These are phyloP conservation scores for Phlebiopsis gigantea DNA, from an alignment of 768 basidiomycete genomes.

Conservation along the genomic window DNA sequence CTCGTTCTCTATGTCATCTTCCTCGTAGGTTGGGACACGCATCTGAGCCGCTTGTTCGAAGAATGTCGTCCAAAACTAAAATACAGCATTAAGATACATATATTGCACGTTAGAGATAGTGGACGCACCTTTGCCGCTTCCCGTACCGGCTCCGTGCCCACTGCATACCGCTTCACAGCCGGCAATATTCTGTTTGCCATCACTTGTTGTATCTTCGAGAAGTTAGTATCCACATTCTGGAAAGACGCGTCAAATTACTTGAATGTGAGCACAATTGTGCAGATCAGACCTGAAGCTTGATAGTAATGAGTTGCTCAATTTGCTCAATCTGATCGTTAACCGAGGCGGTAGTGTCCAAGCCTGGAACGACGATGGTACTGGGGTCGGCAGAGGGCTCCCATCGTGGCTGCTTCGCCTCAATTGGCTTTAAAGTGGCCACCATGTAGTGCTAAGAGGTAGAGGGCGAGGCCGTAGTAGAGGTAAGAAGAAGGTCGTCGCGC, in stretches of 20 bases:
- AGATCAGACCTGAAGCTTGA: constrained; percentile 71
- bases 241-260: not conserved
- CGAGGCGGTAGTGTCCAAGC: constrained; percentile 64
- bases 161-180: constrained; percentile 84
- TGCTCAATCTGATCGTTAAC: constrained; percentile 85
- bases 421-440: constrained; percentile 30
- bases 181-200: constrained; percentile 80
- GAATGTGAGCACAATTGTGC: not conserved
- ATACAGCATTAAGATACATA: not conserved
- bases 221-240: constrained; percentile 90
- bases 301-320: constrained; percentile 92
- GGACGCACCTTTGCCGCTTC: constrained; percentile 80
- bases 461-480: not conserved
- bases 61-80: constrained; percentile 94
- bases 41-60: constrained; percentile 92
- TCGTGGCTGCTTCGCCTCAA: constrained; percentile 57
- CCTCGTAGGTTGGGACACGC: constrained; percentile 69
- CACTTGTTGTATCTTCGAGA: constrained; percentile 82
- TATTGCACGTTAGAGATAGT: no score
- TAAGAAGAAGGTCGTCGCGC: not conserved
- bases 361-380: constrained; percentile 59
- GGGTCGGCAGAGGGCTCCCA: constrained; percentile 68
- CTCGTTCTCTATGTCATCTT: constrained; percentile 36
- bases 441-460: constrained; percentile 5
- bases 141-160: constrained; percentile 80